Conservation (phyloP, 495 filamentous ascomycete genomes). For the Chaetomidium leptoderma region DNA sequence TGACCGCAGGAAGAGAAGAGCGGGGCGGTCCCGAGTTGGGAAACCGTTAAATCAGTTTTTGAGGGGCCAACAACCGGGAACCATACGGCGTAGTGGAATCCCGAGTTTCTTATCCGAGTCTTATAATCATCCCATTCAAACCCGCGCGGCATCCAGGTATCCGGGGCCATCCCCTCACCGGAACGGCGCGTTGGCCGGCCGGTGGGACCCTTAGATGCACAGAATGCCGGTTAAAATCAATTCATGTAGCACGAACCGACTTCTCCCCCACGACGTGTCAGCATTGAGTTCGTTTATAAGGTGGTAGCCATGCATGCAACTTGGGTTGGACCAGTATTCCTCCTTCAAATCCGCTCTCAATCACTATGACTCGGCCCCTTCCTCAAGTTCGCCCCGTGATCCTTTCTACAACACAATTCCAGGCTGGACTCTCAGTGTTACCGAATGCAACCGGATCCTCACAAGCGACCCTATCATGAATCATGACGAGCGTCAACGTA, state of each 20-base stretch:
- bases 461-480: no score
- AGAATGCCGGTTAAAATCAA: slow-evolving; percentile 4
- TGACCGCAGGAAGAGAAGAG: no score
- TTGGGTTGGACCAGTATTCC: neutral
- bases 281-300: neutral
- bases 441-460: no score
- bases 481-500: no score
- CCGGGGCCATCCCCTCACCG: neutral
- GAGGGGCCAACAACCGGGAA: neutral
- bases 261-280: neutral
- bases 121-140: neutral
- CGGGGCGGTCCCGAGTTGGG: no score
- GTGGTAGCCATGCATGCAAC: neutral
- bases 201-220: neutral
- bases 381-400: no score
- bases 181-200: neutral
- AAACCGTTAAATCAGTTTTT: neutral
- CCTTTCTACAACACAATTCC: no score
- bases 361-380: neutral
- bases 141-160: no score
- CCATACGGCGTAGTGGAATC: neutral
- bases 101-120: neutral
- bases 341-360: neutral
- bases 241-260: neutral
- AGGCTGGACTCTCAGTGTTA: no score